phyloP scores from a whole-genome alignment of 805 yeast species.

The Nakazawaea molendinolei region DNA sequence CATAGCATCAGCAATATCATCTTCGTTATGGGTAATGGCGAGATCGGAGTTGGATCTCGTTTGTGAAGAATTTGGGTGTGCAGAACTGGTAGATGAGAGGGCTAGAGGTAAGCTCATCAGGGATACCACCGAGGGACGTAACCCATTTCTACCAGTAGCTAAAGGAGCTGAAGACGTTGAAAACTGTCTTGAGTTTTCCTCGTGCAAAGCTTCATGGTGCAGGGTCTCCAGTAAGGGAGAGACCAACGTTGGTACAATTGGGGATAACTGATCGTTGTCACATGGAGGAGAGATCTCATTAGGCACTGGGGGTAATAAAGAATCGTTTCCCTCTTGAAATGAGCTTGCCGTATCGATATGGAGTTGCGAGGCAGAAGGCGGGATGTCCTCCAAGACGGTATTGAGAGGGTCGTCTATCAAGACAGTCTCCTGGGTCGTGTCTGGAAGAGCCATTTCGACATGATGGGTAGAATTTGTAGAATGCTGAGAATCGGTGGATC shows the following conservation, averaged over 20 bases:
- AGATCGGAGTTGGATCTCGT: background rate
- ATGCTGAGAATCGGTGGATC: no score
- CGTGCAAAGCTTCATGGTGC: no score
- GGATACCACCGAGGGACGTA: constrained; percentile 2
- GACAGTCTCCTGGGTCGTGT: no score
- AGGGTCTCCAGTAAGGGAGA: constrained; percentile 1
- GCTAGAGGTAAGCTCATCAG: background rate
- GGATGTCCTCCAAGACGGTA: no score
- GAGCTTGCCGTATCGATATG: no score
- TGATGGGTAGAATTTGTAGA: no score
- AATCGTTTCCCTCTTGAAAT: no score
- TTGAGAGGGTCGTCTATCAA: no score
- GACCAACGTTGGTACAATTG: constrained; percentile 6
- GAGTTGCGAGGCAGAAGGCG: no score
- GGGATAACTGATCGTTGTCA: constrained; percentile 8
- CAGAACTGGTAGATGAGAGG: background rate
- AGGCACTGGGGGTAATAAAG: constrained; percentile 11
- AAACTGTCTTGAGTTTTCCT: background rate
- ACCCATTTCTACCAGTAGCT: no score
- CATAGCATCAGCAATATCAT: constrained; percentile 16
- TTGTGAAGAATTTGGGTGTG: no score
- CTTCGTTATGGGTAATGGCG: constrained; percentile 4
- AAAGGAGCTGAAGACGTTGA: background rate
- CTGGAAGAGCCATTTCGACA: no score
- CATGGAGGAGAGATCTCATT: constrained; percentile 9